These are phyloP conservation scores for Iris pallida DNA, from an alignment of 116 monocot genomes.

Conservation along the genomic window DNA sequence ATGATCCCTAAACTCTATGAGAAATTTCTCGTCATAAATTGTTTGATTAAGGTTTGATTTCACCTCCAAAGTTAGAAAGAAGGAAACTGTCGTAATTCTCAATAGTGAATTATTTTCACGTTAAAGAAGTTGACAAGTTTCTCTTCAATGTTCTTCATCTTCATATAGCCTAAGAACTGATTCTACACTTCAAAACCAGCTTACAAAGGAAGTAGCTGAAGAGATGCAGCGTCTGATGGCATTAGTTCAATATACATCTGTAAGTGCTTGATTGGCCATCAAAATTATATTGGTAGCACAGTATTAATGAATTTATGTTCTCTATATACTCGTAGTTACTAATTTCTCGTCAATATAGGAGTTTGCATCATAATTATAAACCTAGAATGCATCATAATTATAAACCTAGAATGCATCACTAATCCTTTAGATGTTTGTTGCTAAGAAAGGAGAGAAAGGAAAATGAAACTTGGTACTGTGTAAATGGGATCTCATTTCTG, in stretches of 20 bases:
- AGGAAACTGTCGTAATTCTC: no score
- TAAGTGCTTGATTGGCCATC: background rate
- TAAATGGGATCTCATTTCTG: background rate
- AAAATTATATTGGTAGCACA: background rate
- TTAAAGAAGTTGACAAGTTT: background rate
- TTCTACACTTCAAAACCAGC: slow-evolving; percentile 8
- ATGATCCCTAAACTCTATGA: no score
- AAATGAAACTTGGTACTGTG: background rate
- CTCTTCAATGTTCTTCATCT: background rate
- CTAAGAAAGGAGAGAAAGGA: background rate
- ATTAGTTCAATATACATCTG: slow-evolving; percentile 13
- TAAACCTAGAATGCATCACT: no score
- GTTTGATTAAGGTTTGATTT: no score
- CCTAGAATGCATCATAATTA: no score
- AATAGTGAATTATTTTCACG: no score
- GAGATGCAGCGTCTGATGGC: slow-evolving; percentile 10
- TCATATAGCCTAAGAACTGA: slow-evolving; percentile 3
- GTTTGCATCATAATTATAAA: no score
- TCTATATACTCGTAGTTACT: no score
- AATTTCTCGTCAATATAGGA: no score
- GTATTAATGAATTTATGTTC: no score
- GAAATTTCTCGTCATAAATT: no score
- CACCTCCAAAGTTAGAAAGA: no score
- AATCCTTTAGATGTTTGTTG: background rate
- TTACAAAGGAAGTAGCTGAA: slow-evolving; percentile 12